These are phyloP conservation scores for Talaromyces sp. DNA, from an alignment of 2,329 filamentous ascomycete species.

Conservation along the genomic window DNA sequence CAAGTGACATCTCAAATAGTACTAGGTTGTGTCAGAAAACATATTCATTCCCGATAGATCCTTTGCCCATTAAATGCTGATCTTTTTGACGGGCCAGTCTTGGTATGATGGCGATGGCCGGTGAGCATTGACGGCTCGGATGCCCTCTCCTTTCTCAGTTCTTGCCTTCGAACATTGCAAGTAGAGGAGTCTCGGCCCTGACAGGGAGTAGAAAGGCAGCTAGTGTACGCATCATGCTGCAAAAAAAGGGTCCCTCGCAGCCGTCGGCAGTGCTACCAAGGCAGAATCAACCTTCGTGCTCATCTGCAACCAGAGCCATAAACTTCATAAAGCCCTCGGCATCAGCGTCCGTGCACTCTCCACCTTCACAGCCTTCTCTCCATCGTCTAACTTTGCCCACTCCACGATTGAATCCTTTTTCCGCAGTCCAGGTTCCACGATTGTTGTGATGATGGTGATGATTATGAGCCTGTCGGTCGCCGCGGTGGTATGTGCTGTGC, in stretches of 20 bases:
- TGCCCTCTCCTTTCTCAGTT: not conserved
- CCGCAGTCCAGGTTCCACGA: slow-evolving; percentile 38
- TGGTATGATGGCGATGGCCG: not conserved
- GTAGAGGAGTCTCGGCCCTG: not conserved
- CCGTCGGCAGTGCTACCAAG: not conserved
- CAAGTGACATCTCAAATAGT: not conserved
- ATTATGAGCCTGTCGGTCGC: slow-evolving; percentile 19
- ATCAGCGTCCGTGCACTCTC: slow-evolving; percentile 27
- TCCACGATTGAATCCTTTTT: slow-evolving; percentile 44
- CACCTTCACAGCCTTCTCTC: slow-evolving; percentile 37
- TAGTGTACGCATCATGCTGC: not conserved
- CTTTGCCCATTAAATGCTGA: not conserved
- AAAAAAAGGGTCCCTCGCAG: not conserved
- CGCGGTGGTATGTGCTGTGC: slow-evolving; percentile 5
- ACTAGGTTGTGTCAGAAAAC: not conserved
- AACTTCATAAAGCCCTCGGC: slow-evolving; percentile 40
- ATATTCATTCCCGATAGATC: not conserved
- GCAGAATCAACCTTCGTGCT: slow-evolving; percentile 3
- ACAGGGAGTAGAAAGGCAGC: not conserved
- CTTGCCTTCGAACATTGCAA: not conserved
- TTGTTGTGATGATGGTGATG: slow-evolving; percentile 21
- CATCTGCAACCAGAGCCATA: slow-evolving; percentile 30
- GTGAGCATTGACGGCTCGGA: not conserved
- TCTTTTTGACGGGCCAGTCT: not conserved
- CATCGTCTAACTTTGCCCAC: slow-evolving; percentile 38